Evolutionary conservation across 352 stramenopile genomes (phyloP), one percentile per base, ranked within the genome.

Genomic region (Phytophthora pinifolia): DNA sequence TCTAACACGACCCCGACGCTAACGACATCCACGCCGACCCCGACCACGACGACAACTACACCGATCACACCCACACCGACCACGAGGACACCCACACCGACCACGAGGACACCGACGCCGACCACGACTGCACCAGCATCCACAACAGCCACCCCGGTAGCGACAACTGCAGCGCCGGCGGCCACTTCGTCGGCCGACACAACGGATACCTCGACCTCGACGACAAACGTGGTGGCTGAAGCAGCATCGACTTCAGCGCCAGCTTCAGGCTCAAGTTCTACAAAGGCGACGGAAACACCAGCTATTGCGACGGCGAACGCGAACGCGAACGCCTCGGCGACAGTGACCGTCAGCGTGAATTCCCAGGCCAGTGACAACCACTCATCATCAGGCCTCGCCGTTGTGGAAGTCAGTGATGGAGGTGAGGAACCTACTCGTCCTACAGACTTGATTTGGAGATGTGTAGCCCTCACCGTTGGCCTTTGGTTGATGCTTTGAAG

Each of bases 251-350:
- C 61, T 25, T 53, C 60, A 2, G 42, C 47, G 12, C 58, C 50
- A 9, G 39, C 33, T 39, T 66, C 34, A 1, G 57, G 33, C n/a
- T 51, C 50, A 4, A 63, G 14, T 42, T 58, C 56, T 18, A 44
- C 32, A 14, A 1, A 49, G 1, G 50, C 47, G n/a, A 65, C 57
- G 15, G 27, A 25, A 25, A 46, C 49, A 0, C 50, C 53, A n/a
- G 46, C 42, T 25, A 49, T 48, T 15, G 41, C 59, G 4, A 46
- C 44, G 8, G 54, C n/a, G n/a, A n/a, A n/a, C n/a, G n/a, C 64
- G 22, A 70, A 32, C 10, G 54, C 65, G 17, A 70, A 57, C 12
- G 55, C 65, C 2, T 54, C 65, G 9, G 44, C 59, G 3, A 72
- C 59, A 6, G 49, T 72, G 13, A 49, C 65, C 17, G 39, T 67